phyloP scores from a whole-genome alignment of 2,329 filamentous ascomycete genomes.

The Myriosclerotinia scirpicola region DNA sequence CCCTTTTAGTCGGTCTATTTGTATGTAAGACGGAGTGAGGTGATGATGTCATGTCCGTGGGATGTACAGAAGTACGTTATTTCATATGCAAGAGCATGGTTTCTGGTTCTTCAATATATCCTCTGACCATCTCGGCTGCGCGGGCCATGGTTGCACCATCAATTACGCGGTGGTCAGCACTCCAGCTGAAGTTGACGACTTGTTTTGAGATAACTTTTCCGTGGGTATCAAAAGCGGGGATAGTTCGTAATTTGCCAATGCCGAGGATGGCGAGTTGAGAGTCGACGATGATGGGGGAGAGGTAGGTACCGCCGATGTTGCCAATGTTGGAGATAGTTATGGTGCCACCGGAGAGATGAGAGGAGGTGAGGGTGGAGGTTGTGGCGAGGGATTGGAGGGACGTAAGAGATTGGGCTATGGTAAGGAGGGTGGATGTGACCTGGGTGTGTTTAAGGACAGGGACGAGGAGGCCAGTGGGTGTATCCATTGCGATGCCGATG shows the following conservation, averaged over 20 bases:
- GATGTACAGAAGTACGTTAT: constrained; percentile 46
- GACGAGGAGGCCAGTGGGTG: constrained; percentile 81
- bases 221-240: constrained; percentile 71
- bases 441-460: constrained; percentile 83
- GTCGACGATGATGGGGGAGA: constrained; percentile 87
- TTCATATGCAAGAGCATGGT: constrained; percentile 80
- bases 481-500: constrained; percentile 95
- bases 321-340: constrained; percentile 98
- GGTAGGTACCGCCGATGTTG: constrained; percentile 88
- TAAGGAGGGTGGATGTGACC: constrained; percentile 69
- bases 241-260: constrained; percentile 74
- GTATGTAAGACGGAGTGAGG: background rate
- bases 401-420: constrained; percentile 73
- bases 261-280: constrained; percentile 91
- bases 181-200: constrained; percentile 92
- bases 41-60: constrained; percentile 12
- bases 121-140: constrained; percentile 78
- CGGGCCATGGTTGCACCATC: constrained; percentile 94
- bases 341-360: constrained; percentile 81
- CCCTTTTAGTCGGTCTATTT: background rate
- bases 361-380: constrained; percentile 69
- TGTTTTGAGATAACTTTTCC: constrained; percentile 68
- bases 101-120: constrained; percentile 80
- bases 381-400: constrained; percentile 72
- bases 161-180: constrained; percentile 89